Conservation (phyloP, 148 eudicot species). For the Nepenthes mirabilis region DNA sequence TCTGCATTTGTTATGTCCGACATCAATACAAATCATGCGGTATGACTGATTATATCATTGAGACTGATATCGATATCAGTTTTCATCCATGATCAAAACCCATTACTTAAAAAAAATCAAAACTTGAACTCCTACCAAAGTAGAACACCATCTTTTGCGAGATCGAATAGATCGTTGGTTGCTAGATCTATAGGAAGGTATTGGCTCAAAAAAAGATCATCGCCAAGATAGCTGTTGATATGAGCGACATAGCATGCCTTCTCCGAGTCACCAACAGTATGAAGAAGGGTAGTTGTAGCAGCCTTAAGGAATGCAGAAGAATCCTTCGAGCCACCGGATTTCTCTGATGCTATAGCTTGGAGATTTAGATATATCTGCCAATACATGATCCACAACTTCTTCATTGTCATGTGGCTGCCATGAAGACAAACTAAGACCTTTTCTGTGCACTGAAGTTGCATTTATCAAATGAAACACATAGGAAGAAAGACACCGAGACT, state of each 20-base stretch:
- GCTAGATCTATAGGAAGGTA: constrained; percentile 79
- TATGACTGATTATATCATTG: too few relatives aligned
- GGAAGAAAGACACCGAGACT: background rate
- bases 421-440: constrained; percentile 5
- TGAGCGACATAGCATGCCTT: constrained; percentile 85
- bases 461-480: constrained; percentile 1
- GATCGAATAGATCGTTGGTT: constrained; percentile 63
- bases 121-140: constrained; percentile 49
- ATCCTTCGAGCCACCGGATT: constrained; percentile 47
- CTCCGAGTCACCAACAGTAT: constrained; percentile 75
- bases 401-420: constrained; percentile 7
- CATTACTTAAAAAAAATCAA: background rate
- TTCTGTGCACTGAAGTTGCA: background rate
- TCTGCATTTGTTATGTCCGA: too few relatives aligned
- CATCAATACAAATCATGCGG: too few relatives aligned
- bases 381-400: constrained; percentile 10
- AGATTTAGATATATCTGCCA: constrained; percentile 64
- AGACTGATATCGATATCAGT: too few relatives aligned
- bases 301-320: constrained; percentile 81
- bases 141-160: constrained; percentile 95
- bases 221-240: constrained; percentile 84
- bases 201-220: constrained; percentile 87
- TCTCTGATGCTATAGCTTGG: constrained; percentile 58
- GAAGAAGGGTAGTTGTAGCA: constrained; percentile 82
- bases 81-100: too few relatives aligned